Base-by-base conservation (phyloP, 108 stramenopile species). In the Mediolabrus comicus region DNA sequence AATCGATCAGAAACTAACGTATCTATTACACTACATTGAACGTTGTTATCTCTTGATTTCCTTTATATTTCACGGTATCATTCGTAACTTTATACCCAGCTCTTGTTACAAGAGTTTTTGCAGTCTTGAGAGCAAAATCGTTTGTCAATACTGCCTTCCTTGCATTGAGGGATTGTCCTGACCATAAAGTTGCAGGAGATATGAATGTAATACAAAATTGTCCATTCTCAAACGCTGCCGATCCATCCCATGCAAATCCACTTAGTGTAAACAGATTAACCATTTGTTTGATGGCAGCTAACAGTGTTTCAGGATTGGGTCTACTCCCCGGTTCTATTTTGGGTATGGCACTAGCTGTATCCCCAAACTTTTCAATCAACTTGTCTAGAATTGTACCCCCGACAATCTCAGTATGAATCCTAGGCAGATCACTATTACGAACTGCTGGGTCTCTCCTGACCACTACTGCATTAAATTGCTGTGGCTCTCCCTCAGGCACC, bases 101-200 rank as follows among this genome's bases (percentile, higher is more conserved):
- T 17, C 87, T 71, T 33, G 60, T 51, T 11, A 86, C 46, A 25
- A 90, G 56, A 38, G 72, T 86, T 10, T 49, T 64, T 7, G 72
- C 72, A 11, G 86, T 74, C 62, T 88, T 92, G 10, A 83, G 63
- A 12, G 53, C 56, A 73, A 83, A 82, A 68, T 72, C 74, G 55
- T 86, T 81, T 1, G 49, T 58, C 36, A 79, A 19, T 13, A 22
- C 51, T 10, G 74, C 70, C 28, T 62, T 67, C 25, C 75, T 72
- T 16, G 61, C 64, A 30, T 84, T 79, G 1, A 91, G 67, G 16
- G 85, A 72, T 59, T 82, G 77, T 29, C 92, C 89, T 4, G 87
- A 87, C 92, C 92, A 94, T 19, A 94, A 53, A 34, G 81, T 94
- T 4, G 85, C 89, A 14, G 92, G 92, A 13, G 86, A 71, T 28